A percentile compares a stretch with the other conserved stretches of the same genome.
These are phyloP conservation scores for Comarum palustre DNA, from an alignment of 306 rosid genomes.

Conservation along the genomic window DNA sequence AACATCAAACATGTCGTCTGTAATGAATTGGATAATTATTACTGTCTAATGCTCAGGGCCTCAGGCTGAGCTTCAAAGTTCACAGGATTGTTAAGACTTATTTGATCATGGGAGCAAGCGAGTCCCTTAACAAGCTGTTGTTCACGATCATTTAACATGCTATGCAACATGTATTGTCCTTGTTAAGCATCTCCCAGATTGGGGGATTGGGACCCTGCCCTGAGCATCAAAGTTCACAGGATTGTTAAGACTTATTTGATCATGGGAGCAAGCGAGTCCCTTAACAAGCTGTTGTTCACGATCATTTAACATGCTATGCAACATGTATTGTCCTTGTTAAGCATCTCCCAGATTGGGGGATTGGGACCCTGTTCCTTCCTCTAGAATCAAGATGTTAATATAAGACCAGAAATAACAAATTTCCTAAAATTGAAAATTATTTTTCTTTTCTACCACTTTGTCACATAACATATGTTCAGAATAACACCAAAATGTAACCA, in stretches of 20 bases:
- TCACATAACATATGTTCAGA: background rate
- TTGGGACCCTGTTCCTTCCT: background rate
- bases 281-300: background rate
- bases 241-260: background rate
- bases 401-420: background rate
- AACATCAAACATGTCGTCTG: background rate
- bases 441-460: background rate
- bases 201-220: no score
- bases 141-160: background rate
- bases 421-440: background rate
- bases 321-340: no score
- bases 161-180: background rate
- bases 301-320: background rate
- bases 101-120: background rate
- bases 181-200: background rate
- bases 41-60: background rate
- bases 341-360: background rate
- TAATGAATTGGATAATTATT: conserved; percentile 2
- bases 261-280: background rate
- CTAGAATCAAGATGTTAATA: background rate
- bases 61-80: background rate
- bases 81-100: background rate
- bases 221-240: background rate
- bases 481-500: background rate
- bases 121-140: background rate